These are phyloP conservation scores for Russula ochroleuca DNA, from an alignment of 768 basidiomycete genomes.

Conservation along the genomic window DNA sequence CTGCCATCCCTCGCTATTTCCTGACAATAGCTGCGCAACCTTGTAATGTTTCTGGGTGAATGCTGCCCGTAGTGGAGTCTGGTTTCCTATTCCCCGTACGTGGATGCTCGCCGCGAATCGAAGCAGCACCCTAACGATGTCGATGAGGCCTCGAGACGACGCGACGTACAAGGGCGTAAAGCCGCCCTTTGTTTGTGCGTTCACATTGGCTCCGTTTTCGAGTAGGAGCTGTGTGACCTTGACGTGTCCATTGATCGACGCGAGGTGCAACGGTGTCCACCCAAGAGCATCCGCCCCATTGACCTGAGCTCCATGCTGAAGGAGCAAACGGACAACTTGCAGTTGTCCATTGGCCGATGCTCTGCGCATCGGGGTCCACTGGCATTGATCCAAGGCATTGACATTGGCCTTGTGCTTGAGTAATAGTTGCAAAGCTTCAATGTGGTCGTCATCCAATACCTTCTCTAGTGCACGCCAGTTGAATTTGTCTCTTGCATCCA, in stretches of 20 bases:
- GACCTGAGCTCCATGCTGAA: slow-evolving; percentile 8
- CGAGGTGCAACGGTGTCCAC: slow-evolving; percentile 7
- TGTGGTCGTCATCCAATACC: neutral
- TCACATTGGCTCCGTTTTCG: slow-evolving; percentile 1
- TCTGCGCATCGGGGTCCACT: neutral
- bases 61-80: neutral
- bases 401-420: neutral
- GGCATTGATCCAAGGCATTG: neutral
- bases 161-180: slow-evolving; percentile 7
- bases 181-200: slow-evolving; percentile 1
- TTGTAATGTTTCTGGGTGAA: neutral
- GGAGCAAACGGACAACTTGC: slow-evolving; percentile 1
- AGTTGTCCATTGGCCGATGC: slow-evolving; percentile 1
- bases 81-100: neutral
- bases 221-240: neutral
- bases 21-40: neutral
- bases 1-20: neutral
- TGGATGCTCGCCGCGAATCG: neutral
- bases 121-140: neutral
- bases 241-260: neutral
- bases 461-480: neutral
- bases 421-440: neutral
- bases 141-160: neutral
- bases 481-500: neutral
- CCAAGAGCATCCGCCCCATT: slow-evolving; percentile 1